A percentile compares a stretch with the other conserved stretches of the same genome.
phyloP scores from a whole-genome alignment of 1,284 basidiomycete genomes.

The Neotropicomus parvogracilis region DNA sequence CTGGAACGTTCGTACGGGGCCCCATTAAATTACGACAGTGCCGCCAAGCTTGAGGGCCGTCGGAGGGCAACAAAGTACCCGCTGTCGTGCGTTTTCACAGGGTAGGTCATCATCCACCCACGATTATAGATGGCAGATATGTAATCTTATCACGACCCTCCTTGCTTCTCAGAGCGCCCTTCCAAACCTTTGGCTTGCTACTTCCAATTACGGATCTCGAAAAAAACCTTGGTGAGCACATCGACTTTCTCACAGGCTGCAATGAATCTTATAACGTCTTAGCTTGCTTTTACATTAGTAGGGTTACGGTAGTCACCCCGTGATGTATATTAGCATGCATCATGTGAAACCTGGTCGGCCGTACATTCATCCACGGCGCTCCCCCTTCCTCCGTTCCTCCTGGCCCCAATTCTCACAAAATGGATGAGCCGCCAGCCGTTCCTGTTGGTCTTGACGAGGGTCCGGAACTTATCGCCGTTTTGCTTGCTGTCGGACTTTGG shows the following conservation, averaged over 20 bases:
- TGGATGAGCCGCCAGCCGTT: neutral
- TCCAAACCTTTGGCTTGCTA: neutral
- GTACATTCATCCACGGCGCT: neutral
- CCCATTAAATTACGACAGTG: too few relatives aligned
- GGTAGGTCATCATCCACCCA: too few relatives aligned
- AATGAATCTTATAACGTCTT: neutral
- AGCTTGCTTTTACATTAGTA: neutral
- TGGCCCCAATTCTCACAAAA: neutral
- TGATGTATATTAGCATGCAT: neutral
- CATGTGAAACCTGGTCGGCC: neutral
- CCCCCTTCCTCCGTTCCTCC: neutral
- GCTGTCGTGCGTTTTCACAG: too few relatives aligned
- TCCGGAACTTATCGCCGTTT: constrained; percentile 13
- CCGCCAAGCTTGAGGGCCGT: too few relatives aligned
- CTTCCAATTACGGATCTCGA: neutral
- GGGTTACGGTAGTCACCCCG: neutral
- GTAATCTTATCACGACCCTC: neutral
- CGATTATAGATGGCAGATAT: neutral
- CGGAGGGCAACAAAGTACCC: too few relatives aligned
- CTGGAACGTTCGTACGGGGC: too few relatives aligned
- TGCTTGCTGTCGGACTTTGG: constrained; percentile 22
- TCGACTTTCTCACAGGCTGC: neutral
- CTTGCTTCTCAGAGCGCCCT: neutral
- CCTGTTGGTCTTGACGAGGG: constrained; percentile 9
- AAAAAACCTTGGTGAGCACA: neutral